Conservation (phyloP, 305 asterid genomes). For the Fraxinus xanthoxyloides region DNA sequence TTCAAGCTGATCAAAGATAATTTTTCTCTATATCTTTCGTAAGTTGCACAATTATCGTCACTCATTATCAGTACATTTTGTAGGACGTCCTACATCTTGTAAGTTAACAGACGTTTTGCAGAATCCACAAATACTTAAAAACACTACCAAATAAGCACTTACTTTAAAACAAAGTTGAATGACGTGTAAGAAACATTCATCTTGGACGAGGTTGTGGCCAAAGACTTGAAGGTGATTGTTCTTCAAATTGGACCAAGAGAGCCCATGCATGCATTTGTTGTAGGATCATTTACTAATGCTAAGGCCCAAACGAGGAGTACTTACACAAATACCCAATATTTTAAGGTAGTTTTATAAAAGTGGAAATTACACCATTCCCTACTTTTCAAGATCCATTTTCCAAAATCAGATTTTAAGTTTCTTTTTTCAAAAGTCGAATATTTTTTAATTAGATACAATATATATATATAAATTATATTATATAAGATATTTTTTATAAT, state of each 20-base stretch:
- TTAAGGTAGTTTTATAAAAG: too few species aligned
- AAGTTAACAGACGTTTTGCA: too few species aligned
- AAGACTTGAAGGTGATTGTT: not conserved
- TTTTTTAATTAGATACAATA: too few species aligned
- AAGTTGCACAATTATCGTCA: not conserved
- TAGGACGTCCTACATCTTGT: not conserved
- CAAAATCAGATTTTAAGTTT: too few species aligned
- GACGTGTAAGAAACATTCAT: not conserved
- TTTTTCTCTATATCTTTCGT: not conserved
- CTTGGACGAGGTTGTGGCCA: not conserved
- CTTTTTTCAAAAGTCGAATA: too few species aligned
- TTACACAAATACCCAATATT: too few species aligned
- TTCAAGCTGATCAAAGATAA: not conserved
- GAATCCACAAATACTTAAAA: not conserved
- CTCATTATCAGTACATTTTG: not conserved
- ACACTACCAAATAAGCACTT: not conserved
- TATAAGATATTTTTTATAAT: too few species aligned
- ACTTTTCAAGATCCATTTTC: too few species aligned
- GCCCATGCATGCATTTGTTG: not conserved
- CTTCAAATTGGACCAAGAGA: not conserved
- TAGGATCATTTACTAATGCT: not conserved
- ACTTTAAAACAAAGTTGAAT: not conserved
- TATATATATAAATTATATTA: too few species aligned
- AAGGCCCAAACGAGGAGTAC: not conserved
- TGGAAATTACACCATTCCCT: too few species aligned